Conservation (phyloP, 2,329 filamentous ascomycete genomes). For the Penicillium fuscoglaucum region DNA sequence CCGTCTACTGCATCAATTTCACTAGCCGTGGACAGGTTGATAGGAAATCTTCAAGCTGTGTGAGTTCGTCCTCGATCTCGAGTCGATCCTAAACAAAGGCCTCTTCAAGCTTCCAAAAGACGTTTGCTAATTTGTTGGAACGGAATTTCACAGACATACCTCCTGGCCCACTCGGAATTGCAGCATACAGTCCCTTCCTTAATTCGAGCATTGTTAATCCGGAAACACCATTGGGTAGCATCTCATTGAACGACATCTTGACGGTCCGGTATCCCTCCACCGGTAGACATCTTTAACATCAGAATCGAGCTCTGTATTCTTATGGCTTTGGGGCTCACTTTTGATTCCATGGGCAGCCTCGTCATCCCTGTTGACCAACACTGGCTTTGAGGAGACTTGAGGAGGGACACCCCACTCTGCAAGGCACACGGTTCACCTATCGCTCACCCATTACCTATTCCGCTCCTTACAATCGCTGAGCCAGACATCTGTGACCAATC, state of each 20-base stretch:
- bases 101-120: conserved; percentile 1
- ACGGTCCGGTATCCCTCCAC: background rate
- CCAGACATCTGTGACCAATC: background rate
- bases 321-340: background rate
- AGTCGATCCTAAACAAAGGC: conserved; percentile 13
- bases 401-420: conserved; percentile 7
- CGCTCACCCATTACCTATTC: background rate
- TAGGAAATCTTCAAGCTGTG: conserved; percentile 28
- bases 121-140: conserved; percentile 8
- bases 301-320: background rate
- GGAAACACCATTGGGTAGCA: background rate
- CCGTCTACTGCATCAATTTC: conserved; percentile 15
- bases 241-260: background rate
- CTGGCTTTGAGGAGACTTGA: background rate
- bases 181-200: background rate
- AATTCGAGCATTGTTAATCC: conserved; percentile 1
- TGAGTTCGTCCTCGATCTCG: conserved; percentile 21
- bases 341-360: background rate
- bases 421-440: background rate
- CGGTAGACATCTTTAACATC: background rate
- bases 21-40: conserved; percentile 18
- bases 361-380: background rate
- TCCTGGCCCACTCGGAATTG: background rate
- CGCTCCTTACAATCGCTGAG: background rate
- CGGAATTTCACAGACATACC: conserved; percentile 13